A percentile compares a stretch with the other conserved stretches of the same genome.
phyloP scores from a whole-genome alignment of 192 early-diverging fungal genomes.

The Entomortierella beljakovae region DNA sequence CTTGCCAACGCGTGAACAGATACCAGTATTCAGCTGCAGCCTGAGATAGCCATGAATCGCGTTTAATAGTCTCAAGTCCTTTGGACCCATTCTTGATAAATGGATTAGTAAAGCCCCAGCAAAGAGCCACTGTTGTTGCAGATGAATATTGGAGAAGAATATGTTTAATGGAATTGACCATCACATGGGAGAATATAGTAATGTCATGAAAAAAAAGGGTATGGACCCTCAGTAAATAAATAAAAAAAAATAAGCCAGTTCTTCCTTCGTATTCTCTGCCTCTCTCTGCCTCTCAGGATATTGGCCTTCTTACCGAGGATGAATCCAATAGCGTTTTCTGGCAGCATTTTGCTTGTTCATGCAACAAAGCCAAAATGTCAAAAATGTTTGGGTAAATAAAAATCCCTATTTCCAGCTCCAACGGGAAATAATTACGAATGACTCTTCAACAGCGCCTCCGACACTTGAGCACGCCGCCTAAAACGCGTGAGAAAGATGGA shows the following conservation, averaged over 20 bases:
- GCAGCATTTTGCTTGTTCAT: too few species aligned
- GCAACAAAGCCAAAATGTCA: too few species aligned
- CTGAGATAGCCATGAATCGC: conserved; percentile 66
- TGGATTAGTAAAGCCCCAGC: conserved; percentile 98
- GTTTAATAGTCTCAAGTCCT: conserved; percentile 82
- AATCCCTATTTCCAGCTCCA: too few species aligned
- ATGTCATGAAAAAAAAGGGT: background rate
- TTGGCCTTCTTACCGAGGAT: conserved; percentile 37
- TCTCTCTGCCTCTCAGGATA: background rate
- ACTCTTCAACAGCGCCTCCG: too few species aligned
- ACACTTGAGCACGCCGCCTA: too few species aligned
- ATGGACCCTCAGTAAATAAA: background rate
- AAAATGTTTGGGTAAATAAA: too few species aligned
- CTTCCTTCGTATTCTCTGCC: background rate
- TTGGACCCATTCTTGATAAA: conserved; percentile 91
- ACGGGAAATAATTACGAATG: too few species aligned
- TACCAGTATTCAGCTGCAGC: conserved; percentile 75
- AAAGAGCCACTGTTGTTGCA: conserved; percentile 75
- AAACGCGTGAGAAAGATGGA: background rate
- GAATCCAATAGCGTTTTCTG: conserved; percentile 54
- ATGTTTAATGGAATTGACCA: background rate
- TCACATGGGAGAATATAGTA: background rate
- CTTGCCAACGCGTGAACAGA: conserved; percentile 89
- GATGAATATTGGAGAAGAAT: background rate
- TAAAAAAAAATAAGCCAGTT: too few species aligned